Percentiles rank a stretch among this genome's conserved stretches.
These are phyloP conservation scores for Myxozyma geophila DNA, from an alignment of 805 yeast species.

Conservation along the genomic window DNA sequence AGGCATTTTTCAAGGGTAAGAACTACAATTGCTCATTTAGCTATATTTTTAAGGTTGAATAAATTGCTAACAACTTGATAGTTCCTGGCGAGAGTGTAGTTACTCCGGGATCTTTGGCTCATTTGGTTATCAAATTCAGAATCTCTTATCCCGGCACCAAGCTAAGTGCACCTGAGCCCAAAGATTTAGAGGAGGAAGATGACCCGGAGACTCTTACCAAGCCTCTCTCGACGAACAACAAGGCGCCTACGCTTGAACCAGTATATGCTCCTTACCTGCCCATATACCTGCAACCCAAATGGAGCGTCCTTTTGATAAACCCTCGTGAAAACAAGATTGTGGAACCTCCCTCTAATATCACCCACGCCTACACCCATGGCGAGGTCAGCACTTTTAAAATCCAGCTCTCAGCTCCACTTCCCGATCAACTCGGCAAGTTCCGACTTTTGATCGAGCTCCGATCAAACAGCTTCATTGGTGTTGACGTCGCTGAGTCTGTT, in stretches of 20 bases:
- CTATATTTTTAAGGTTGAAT: neutral
- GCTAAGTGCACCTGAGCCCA: slow-evolving; percentile 39
- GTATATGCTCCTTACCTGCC: slow-evolving; percentile 82
- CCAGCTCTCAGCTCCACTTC: slow-evolving; percentile 75
- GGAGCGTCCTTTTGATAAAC: slow-evolving; percentile 70
- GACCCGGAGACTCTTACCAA: slow-evolving; percentile 69
- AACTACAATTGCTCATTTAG: neutral
- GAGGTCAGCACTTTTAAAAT: slow-evolving; percentile 76
- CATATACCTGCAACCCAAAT: slow-evolving; percentile 51
- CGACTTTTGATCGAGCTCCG: slow-evolving; percentile 73
- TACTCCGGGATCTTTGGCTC: slow-evolving; percentile 73
- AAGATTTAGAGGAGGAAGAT: slow-evolving; percentile 56
- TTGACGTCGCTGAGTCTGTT: slow-evolving; percentile 74
- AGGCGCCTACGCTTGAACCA: slow-evolving; percentile 72
- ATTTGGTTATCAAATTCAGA: slow-evolving; percentile 73
- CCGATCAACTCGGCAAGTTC: slow-evolving; percentile 66
- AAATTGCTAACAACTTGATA: slow-evolving; percentile 50
- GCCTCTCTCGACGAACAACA: slow-evolving; percentile 67
- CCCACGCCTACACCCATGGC: slow-evolving; percentile 60
- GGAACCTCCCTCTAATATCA: slow-evolving; percentile 64
- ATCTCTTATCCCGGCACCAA: slow-evolving; percentile 66
- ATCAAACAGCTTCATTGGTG: slow-evolving; percentile 79
- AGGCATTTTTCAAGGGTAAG: slow-evolving; percentile 32
- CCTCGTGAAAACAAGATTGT: slow-evolving; percentile 82
- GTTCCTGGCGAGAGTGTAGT: slow-evolving; percentile 84